A percentile compares a stretch with the other conserved stretches of the same genome.
phyloP scores from a whole-genome alignment of 2,329 filamentous ascomycete species.

The Zasmidium cellare region DNA sequence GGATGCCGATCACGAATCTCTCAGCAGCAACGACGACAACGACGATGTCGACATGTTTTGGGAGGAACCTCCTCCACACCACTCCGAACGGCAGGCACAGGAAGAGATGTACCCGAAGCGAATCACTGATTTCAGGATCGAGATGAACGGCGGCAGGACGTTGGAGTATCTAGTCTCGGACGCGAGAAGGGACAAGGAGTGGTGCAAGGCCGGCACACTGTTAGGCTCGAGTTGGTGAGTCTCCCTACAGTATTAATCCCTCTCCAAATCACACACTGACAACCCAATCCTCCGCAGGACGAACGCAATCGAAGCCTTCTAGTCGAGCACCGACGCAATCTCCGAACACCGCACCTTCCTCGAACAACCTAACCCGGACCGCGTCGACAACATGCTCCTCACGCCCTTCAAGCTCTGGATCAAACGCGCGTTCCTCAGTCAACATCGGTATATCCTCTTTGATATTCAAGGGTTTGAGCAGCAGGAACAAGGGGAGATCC shows the following conservation, averaged over 20 bases:
- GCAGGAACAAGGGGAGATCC: not conserved
- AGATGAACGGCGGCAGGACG: not conserved
- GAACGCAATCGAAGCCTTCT: not conserved
- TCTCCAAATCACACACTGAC: no score
- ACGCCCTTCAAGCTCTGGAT: not conserved
- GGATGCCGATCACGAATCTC: no score
- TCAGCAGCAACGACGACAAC: no score
- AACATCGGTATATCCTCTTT: not conserved
- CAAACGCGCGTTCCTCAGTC: not conserved
- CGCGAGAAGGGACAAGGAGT: not conserved
- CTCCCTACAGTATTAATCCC: not conserved
- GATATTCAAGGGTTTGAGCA: not conserved
- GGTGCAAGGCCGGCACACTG: not conserved
- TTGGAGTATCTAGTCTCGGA: slow-evolving; percentile 1
- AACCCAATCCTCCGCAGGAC: not conserved
- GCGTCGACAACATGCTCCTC: not conserved
- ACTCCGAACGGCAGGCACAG: no score
- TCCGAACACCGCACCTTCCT: not conserved
- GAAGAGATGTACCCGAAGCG: not conserved
- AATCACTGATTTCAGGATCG: not conserved
- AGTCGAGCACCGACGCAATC: not conserved
- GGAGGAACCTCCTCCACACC: no score
- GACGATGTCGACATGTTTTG: no score
- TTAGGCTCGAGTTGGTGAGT: not conserved
- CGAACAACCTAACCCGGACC: not conserved